These are phyloP conservation scores for Ophiosphaerella korrae DNA, from an alignment of 2,329 filamentous ascomycete genomes.

Conservation along the genomic window DNA sequence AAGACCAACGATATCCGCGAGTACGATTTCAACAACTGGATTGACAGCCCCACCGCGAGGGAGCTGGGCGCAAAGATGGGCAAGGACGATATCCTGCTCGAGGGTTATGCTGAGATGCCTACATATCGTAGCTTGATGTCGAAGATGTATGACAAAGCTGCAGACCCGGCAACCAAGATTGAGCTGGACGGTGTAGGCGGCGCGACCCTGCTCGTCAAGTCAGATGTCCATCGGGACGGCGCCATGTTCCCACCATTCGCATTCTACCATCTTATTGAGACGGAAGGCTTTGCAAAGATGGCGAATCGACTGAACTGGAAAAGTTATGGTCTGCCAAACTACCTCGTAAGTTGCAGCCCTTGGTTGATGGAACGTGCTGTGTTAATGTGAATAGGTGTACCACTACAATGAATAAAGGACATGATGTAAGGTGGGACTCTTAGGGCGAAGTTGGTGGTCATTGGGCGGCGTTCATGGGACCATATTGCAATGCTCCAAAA, in stretches of 20 bases:
- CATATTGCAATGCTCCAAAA: slow-evolving; percentile 7
- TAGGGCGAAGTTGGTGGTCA: slow-evolving; percentile 22
- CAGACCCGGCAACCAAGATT: slow-evolving; percentile 66
- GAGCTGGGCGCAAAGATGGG: slow-evolving; percentile 80
- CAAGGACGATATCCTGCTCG: slow-evolving; percentile 87
- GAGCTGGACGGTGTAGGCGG: slow-evolving; percentile 92
- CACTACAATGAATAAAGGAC: slow-evolving; percentile 80
- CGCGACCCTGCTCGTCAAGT: slow-evolving; percentile 90
- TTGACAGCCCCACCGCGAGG: slow-evolving; percentile 81
- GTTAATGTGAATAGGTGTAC: slow-evolving; percentile 66
- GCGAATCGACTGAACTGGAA: slow-evolving; percentile 85
- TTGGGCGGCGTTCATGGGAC: slow-evolving; percentile 39
- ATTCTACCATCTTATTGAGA: slow-evolving; percentile 97
- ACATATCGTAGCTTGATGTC: slow-evolving; percentile 94
- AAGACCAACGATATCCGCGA: slow-evolving; percentile 76
- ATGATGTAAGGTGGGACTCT: slow-evolving; percentile 1
- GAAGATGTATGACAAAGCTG: slow-evolving; percentile 66
- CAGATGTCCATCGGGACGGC: slow-evolving; percentile 93
- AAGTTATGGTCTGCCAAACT: slow-evolving; percentile 89
- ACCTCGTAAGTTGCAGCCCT: slow-evolving; percentile 69
- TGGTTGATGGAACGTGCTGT: background rate
- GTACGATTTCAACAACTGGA: slow-evolving; percentile 98
- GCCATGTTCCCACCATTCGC: slow-evolving; percentile 98
- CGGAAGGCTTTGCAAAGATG: slow-evolving; percentile 98
- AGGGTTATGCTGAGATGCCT: slow-evolving; percentile 91